phyloP scores from a whole-genome alignment of 768 basidiomycete species.

The Lactarius akahatsu region DNA sequence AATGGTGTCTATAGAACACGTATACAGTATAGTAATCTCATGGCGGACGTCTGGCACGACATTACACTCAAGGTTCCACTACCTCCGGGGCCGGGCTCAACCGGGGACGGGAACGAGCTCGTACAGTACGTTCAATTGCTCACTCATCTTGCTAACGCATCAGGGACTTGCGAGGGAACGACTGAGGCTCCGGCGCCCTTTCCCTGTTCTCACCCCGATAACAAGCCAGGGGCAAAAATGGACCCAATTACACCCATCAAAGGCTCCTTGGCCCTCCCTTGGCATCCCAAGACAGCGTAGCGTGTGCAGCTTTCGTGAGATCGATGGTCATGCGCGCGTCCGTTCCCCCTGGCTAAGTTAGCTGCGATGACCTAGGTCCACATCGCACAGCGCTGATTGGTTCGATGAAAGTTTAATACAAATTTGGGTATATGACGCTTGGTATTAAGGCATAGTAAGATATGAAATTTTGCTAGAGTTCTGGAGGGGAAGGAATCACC shows the following conservation, averaged over 20 bases:
- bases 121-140: not conserved
- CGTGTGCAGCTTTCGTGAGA: not conserved
- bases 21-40: not conserved
- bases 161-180: not conserved
- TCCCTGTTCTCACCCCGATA: not conserved
- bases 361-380: not conserved
- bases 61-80: not conserved
- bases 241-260: not conserved
- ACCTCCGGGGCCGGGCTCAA: no score
- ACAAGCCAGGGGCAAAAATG: not conserved
- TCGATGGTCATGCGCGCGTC: not conserved
- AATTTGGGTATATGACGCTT: slow-evolving; percentile 1
- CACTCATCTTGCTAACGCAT: not conserved
- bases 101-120: no score
- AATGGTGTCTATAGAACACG: no score
- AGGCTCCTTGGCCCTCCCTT: no score
- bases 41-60: not conserved
- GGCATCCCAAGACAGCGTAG: not conserved
- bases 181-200: not conserved
- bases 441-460: not conserved
- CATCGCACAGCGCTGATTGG: not conserved
- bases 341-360: not conserved
- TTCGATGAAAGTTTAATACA: not conserved
- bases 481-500: not conserved
- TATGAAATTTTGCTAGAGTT: not conserved